These are phyloP conservation scores for Dactylonectria estremocensis DNA, from an alignment of 2,329 filamentous ascomycete genomes.

Conservation along the genomic window DNA sequence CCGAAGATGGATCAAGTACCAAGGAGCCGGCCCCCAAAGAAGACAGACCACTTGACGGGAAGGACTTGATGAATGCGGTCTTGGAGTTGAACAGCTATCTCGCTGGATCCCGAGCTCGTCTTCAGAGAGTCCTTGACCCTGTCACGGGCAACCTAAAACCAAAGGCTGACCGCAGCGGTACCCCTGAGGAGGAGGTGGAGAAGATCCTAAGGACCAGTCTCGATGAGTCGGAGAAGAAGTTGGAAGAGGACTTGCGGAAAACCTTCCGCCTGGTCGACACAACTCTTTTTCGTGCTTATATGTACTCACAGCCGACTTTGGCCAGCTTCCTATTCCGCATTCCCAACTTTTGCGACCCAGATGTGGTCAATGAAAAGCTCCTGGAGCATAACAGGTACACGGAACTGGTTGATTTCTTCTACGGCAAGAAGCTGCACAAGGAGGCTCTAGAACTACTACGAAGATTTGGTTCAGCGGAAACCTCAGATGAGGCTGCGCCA, in stretches of 20 bases:
- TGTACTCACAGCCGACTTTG: slow-evolving; percentile 89
- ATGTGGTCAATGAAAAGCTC: slow-evolving; percentile 93
- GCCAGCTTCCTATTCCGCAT: slow-evolving; percentile 94
- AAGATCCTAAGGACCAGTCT: slow-evolving; percentile 66
- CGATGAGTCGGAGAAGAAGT: slow-evolving; percentile 70
- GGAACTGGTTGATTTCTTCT: slow-evolving; percentile 97
- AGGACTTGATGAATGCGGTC: slow-evolving; percentile 86
- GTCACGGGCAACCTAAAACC: slow-evolving; percentile 74
- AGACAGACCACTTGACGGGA: slow-evolving; percentile 77
- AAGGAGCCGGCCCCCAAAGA: slow-evolving; percentile 60
- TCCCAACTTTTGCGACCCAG: slow-evolving; percentile 96
- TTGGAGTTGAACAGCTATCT: slow-evolving; percentile 89
- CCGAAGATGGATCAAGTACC: slow-evolving; percentile 70
- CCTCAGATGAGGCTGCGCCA: slow-evolving; percentile 66
- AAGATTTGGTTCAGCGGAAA: slow-evolving; percentile 79
- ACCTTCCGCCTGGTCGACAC: slow-evolving; percentile 93
- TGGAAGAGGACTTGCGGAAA: slow-evolving; percentile 79
- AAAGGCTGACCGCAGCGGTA: slow-evolving; percentile 59
- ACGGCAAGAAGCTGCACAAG: slow-evolving; percentile 93
- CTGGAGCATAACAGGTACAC: slow-evolving; percentile 91
- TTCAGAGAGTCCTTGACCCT: slow-evolving; percentile 75
- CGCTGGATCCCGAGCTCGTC: slow-evolving; percentile 82
- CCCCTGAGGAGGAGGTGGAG: slow-evolving; percentile 67
- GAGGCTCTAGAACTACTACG: slow-evolving; percentile 87
- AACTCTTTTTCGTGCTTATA: slow-evolving; percentile 93